These are phyloP conservation scores for Sarocladium brachiariae DNA, from an alignment of 2,329 filamentous ascomycete genomes.

Conservation along the genomic window DNA sequence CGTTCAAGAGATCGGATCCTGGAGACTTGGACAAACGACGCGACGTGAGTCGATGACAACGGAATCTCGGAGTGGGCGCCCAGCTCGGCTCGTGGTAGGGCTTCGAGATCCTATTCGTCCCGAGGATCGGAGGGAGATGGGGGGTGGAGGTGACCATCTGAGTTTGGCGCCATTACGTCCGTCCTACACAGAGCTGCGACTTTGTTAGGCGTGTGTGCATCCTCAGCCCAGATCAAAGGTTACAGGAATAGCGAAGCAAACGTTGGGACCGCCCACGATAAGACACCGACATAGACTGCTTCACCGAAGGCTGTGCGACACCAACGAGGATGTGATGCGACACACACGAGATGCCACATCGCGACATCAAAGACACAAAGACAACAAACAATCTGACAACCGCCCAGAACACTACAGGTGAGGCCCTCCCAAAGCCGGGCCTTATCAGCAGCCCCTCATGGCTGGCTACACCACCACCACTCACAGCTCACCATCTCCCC, in stretches of 20 bases:
- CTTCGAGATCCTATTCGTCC: slow-evolving; percentile 7
- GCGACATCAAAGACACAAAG: too few relatives aligned
- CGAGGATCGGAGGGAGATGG: background rate
- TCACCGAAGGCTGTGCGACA: background rate
- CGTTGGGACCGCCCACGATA: background rate
- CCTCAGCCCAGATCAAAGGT: background rate
- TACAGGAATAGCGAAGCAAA: background rate
- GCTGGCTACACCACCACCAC: too few relatives aligned
- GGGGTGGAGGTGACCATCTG: slow-evolving; percentile 3
- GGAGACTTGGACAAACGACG: background rate
- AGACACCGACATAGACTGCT: background rate
- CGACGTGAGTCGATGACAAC: background rate
- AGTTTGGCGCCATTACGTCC: slow-evolving; percentile 8
- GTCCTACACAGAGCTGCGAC: background rate
- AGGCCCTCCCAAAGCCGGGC: too few relatives aligned
- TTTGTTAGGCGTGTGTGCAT: background rate
- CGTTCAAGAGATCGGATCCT: slow-evolving; percentile 5
- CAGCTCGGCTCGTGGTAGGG: slow-evolving; percentile 4
- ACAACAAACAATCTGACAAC: too few relatives aligned
- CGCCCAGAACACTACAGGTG: too few relatives aligned
- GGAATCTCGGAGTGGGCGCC: slow-evolving; percentile 2
- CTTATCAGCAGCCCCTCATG: background rate
- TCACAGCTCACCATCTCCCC: background rate
- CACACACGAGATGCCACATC: too few relatives aligned
- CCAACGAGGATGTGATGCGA: background rate